These are phyloP conservation scores for Xylaria arbuscula DNA, from an alignment of 2,329 filamentous ascomycete species.

Conservation along the genomic window DNA sequence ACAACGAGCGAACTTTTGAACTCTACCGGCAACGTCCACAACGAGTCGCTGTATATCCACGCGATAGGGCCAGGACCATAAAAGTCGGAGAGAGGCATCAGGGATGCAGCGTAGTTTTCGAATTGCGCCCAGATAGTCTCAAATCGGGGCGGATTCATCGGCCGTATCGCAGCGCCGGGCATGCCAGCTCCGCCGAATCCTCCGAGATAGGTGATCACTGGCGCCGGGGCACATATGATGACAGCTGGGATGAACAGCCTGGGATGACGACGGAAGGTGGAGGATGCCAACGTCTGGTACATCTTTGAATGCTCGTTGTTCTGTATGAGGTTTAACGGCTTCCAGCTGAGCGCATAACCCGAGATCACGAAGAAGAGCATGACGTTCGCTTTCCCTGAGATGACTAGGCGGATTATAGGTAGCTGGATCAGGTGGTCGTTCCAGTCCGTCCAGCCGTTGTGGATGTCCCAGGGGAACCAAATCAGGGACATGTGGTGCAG, in stretches of 20 bases:
- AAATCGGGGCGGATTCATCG: slow-evolving; percentile 37
- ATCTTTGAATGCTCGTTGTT: slow-evolving; percentile 39
- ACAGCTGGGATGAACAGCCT: slow-evolving; percentile 47
- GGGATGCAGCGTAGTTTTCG: slow-evolving; percentile 31
- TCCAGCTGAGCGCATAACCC: slow-evolving; percentile 54
- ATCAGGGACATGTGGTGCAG: slow-evolving; percentile 56
- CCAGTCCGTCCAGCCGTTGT: slow-evolving; percentile 44
- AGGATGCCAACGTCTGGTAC: slow-evolving; percentile 44
- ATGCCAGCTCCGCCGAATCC: slow-evolving; percentile 38
- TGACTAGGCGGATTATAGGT: slow-evolving; percentile 52
- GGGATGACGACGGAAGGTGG: slow-evolving; percentile 46
- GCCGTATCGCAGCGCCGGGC: slow-evolving; percentile 38
- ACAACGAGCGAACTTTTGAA: slow-evolving; percentile 52
- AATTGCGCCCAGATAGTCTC: slow-evolving; percentile 40
- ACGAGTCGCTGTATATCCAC: slow-evolving; percentile 49
- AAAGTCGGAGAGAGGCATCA: slow-evolving; percentile 37
- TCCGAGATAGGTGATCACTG: slow-evolving; percentile 39
- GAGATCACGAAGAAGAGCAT: slow-evolving; percentile 57
- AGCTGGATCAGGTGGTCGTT: slow-evolving; percentile 49
- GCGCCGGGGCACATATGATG: slow-evolving; percentile 37
- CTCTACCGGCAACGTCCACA: slow-evolving; percentile 55
- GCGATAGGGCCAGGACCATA: slow-evolving; percentile 27
- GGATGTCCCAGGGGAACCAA: slow-evolving; percentile 48
- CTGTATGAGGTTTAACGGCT: slow-evolving; percentile 49
- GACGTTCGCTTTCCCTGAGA: slow-evolving; percentile 54